These are phyloP conservation scores for Mucor velutinosus DNA, from an alignment of 371 early-diverging fungal species.

Conservation along the genomic window DNA sequence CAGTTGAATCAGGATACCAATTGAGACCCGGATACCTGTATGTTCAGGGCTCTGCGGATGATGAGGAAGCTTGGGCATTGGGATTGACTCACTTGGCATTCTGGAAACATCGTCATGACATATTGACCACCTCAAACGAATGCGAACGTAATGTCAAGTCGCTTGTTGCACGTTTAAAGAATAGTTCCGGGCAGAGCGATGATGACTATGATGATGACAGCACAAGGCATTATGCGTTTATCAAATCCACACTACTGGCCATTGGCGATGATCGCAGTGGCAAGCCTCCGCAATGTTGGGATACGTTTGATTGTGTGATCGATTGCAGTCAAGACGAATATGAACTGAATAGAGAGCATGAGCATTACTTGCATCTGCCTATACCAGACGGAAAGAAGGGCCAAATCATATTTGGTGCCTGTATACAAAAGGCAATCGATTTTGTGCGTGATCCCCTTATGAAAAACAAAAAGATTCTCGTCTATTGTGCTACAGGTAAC, in stretches of 20 bases:
- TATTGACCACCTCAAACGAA: constrained; percentile 46
- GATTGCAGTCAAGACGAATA: constrained; percentile 60
- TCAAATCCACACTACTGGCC: constrained; percentile 60
- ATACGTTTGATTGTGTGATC: constrained; percentile 62
- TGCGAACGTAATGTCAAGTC: constrained; percentile 52
- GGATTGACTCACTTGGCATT: constrained; percentile 71
- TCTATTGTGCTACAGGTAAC: constrained; percentile 59
- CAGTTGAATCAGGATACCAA: constrained; percentile 57
- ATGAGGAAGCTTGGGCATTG: constrained; percentile 83
- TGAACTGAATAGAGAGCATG: constrained; percentile 19
- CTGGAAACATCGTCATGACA: constrained; percentile 63
- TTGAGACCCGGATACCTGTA: constrained; percentile 66
- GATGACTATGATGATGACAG: not conserved
- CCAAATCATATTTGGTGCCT: constrained; percentile 54
- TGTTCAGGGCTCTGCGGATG: constrained; percentile 90
- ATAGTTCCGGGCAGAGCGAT: constrained; percentile 5
- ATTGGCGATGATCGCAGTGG: constrained; percentile 60
- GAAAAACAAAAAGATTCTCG: constrained; percentile 38
- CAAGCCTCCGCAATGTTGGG: constrained; percentile 60
- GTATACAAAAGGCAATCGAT: constrained; percentile 58
- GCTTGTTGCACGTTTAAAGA: constrained; percentile 37
- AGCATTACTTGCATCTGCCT: constrained; percentile 57
- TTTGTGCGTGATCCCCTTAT: constrained; percentile 41
- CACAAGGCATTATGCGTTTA: constrained; percentile 39
- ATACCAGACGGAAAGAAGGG: constrained; percentile 79